A percentile compares a stretch with the other conserved stretches of the same genome.
Evolutionary conservation across 2,329 filamentous ascomycete species (phyloP).

Genomic region (Cytospora chrysosperma): DNA sequence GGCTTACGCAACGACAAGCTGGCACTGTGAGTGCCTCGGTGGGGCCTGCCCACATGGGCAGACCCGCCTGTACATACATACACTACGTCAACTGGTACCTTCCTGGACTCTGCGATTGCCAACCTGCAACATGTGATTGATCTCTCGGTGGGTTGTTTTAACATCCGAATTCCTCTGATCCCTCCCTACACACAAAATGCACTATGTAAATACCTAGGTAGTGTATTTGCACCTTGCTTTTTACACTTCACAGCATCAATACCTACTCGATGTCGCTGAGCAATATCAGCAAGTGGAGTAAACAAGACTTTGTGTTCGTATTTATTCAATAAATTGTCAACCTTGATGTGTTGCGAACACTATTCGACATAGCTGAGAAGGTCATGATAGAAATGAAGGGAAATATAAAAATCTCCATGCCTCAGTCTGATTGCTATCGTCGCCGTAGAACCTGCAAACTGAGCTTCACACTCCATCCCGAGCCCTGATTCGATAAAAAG

Average conservation of each 20-base stretch:
- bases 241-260: no score
- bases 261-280: no score
- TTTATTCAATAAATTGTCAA: neutral
- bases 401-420: neutral
- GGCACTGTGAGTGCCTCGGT: neutral
- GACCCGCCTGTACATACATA: neutral
- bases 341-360: neutral
- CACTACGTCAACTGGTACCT: no score
- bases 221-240: no score
- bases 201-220: no score
- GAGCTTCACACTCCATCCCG: neutral
- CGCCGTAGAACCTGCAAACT: neutral
- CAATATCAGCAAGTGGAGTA: no score
- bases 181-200: no score
- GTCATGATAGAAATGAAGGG: neutral
- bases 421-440: neutral
- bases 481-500: no score
- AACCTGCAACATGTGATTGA: neutral
- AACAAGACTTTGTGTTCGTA: no score
- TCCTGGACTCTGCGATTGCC: neutral
- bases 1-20: neutral
- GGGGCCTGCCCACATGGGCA: neutral
- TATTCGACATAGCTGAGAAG: neutral
- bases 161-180: neutral
- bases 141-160: neutral